These are phyloP conservation scores for Daldinia childiae DNA, from an alignment of 495 filamentous ascomycete species.

Conservation along the genomic window DNA sequence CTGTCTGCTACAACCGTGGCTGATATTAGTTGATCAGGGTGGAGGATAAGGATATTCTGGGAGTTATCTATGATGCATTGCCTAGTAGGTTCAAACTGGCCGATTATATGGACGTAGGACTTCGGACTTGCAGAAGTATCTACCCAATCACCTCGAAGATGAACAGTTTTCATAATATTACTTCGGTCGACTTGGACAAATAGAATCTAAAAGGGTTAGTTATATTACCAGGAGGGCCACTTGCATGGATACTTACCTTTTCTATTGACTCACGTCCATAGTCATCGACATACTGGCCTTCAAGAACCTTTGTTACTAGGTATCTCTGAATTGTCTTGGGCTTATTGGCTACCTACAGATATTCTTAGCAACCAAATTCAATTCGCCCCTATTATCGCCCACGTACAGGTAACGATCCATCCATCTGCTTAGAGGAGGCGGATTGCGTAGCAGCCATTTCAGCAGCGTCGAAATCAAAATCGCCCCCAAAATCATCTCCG, in stretches of 20 bases:
- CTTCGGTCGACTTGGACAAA: conserved; percentile 77
- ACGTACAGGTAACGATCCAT: conserved; percentile 59
- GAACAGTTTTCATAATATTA: conserved; percentile 70
- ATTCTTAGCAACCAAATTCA: conserved; percentile 55
- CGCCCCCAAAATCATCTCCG: conserved; percentile 73
- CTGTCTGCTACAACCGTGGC: conserved; percentile 94
- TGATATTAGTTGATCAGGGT: conserved; percentile 95
- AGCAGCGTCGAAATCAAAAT: conserved; percentile 72
- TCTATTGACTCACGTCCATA: conserved; percentile 70
- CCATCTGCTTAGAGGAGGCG: conserved; percentile 19
- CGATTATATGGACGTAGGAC: conserved; percentile 84
- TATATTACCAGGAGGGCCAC: neutral
- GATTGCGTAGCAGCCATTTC: conserved; percentile 67
- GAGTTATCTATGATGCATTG: conserved; percentile 79
- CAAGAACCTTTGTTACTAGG: conserved; percentile 73
- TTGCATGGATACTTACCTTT: conserved; percentile 64
- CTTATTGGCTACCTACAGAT: conserved; percentile 61
- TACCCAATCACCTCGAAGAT: conserved; percentile 84
- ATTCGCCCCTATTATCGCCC: conserved; percentile 44
- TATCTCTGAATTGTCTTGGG: conserved; percentile 83
- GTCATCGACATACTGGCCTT: conserved; percentile 69
- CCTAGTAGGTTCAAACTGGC: conserved; percentile 72
- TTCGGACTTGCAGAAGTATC: conserved; percentile 77
- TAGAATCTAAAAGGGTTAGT: conserved; percentile 66
- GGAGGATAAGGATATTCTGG: conserved; percentile 86